Conservation (phyloP, 1,139 yeast genomes). For the Taphrina confusa region DNA sequence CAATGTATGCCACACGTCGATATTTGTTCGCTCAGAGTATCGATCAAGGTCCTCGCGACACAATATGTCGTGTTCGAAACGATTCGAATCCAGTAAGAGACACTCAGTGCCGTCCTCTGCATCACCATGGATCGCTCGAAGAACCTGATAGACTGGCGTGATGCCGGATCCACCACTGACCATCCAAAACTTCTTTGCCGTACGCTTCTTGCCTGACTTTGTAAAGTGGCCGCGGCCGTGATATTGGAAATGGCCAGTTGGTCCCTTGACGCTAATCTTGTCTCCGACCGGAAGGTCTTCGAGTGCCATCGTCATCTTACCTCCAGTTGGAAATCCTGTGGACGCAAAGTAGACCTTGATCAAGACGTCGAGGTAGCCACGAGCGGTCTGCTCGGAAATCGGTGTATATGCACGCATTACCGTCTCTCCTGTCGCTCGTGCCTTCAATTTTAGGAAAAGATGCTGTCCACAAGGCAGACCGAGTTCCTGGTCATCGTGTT, state of each 20-base stretch:
- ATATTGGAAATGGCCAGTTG: conserved; percentile 75
- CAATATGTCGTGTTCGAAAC: conserved; percentile 72
- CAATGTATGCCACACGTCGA: conserved; percentile 38
- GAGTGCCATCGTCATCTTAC: conserved; percentile 80
- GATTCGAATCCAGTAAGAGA: conserved; percentile 74
- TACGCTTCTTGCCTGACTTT: conserved; percentile 49
- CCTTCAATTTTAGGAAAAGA: conserved; percentile 58
- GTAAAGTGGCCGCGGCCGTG: conserved; percentile 61
- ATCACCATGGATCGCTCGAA: conserved; percentile 67
- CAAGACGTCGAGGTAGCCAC: conserved; percentile 34
- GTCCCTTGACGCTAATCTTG: conserved; percentile 54
- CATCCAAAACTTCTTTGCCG: conserved; percentile 67
- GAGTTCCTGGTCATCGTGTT: conserved; percentile 63
- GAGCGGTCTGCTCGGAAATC: conserved; percentile 42
- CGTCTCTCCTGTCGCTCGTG: conserved; percentile 39
- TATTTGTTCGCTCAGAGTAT: conserved; percentile 51
- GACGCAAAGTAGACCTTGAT: conserved; percentile 42
- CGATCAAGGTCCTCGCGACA: conserved; percentile 78
- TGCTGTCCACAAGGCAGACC: conserved; percentile 73
- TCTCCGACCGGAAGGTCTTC: conserved; percentile 47
- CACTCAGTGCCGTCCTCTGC: conserved; percentile 83
- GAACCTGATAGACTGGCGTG: conserved; percentile 67
- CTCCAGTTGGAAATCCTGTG: conserved; percentile 50
- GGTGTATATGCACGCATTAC: conserved; percentile 57
- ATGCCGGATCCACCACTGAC: conserved; percentile 89